A percentile compares a stretch with the other conserved stretches of the same genome.
These are phyloP conservation scores for Eutypella sp. DNA, from an alignment of 2,329 filamentous ascomycete species.

Conservation along the genomic window DNA sequence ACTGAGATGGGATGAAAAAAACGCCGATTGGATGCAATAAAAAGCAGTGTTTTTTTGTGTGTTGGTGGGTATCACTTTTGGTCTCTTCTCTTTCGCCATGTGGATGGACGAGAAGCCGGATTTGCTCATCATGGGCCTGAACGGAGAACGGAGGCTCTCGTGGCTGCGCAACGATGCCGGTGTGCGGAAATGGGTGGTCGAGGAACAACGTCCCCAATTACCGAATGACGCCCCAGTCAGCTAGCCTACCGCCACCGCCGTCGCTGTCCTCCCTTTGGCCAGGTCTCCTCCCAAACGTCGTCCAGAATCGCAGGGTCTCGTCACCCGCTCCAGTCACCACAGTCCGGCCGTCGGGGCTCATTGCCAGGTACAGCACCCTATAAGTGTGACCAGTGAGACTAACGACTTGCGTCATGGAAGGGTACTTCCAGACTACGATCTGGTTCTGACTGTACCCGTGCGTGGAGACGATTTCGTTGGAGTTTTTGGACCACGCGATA, in stretches of 20 bases:
- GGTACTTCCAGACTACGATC: constrained; percentile 99
- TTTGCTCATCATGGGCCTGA: too few relatives aligned
- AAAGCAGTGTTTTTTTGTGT: background rate
- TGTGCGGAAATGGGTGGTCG: too few relatives aligned
- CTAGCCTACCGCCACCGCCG: constrained; percentile 53
- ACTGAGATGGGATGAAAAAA: background rate
- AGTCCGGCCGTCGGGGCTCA: constrained; percentile 91
- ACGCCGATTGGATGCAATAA: background rate
- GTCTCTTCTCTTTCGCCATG: background rate
- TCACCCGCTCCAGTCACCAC: constrained; percentile 96
- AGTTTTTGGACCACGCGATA: constrained; percentile 93
- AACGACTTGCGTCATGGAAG: constrained; percentile 94
- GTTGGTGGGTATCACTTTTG: background rate
- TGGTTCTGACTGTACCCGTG: constrained; percentile 98
- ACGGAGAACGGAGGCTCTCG: too few relatives aligned
- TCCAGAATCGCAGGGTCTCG: constrained; percentile 95
- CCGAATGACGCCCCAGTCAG: constrained; percentile 81
- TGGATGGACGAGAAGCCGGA: too few relatives aligned
- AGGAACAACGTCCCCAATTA: too few relatives aligned
- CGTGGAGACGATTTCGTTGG: constrained; percentile 93
- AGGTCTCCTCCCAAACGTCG: constrained; percentile 81
- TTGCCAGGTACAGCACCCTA: constrained; percentile 90
- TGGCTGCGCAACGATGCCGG: too few relatives aligned
- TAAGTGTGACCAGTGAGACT: constrained; percentile 95
- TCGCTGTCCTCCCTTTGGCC: constrained; percentile 66